Evolutionary conservation across 805 yeast genomes (phyloP), one percentile per base, ranked within the genome.

Genomic region (Candida verbasci): DNA sequence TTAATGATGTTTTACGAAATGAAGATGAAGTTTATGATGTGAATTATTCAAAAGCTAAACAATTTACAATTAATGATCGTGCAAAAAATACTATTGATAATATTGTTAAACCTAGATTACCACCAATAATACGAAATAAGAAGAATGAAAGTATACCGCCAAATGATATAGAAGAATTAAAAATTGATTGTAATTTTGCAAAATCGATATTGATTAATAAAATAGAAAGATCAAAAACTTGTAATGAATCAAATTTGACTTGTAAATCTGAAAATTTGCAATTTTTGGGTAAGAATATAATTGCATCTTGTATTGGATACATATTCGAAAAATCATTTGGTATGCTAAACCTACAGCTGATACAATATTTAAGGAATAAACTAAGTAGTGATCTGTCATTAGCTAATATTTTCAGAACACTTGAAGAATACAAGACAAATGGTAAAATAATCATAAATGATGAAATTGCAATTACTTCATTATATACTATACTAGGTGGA

Each of bases 321-420:
- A 74, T 82, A 9, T 62, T 85, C 35, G 91, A 82, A 47, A 68
- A 79, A 44, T 78, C 78, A 45, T 79, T 81, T 49, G 65, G 64
- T 20, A 71, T 70, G 38, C 60, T 78, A 31, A 69, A 74, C 25
- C 67, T 70, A 7, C 71, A 75, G 6, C 80, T 86, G 1, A 62
- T 76, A 32, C 74, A 69, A 26, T 76, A 77, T 44, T 52, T 78
- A 14, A 56, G 70, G 16, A 56, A 58, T 5, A 65, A 78, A 57
- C 41, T 82, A 42, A 58, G 58, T 31, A 56, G 56, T 44, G 62
- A 66, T 38, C 52, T 55, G 4, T 62, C 63, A 37, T 53, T 76
- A 49, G 64, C 75, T 29, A 52, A 67, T 18, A 60, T 74, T 38
- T 58, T 74, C 49, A 63, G 73, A 35, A 66, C 68, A 20, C 53